Base-by-base conservation (phyloP, 1,284 basidiomycete species). In the Microbotryum violaceum region DNA sequence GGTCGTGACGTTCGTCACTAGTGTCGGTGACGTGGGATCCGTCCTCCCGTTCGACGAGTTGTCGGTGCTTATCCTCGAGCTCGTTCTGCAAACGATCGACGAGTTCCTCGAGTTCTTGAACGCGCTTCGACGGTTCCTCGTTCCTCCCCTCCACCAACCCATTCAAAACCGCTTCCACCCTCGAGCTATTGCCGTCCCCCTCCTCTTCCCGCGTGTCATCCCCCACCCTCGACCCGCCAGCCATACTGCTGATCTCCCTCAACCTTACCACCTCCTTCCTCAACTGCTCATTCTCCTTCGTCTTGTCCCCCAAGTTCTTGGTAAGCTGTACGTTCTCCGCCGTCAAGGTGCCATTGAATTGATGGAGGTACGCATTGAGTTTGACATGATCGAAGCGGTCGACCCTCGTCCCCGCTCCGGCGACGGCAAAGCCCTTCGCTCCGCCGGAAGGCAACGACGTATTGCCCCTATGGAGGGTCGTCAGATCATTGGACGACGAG, bases 401-500 rank as follows among this genome's bases (percentile, higher is more conserved):
- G 70, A 21, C 77, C 82, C 31, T 56, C 82, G 82, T 63, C 81
- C 84, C 80, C 45, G 86, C 85, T 71, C 89, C 87, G 2, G 63
- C 58, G 21, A 58, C 64, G 9, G 46, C 64, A 10, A 66, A 60
- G 1, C 55, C 62, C 21, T 56, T 56, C 1, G 55, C 21, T 10
- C 63, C 63, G 7, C 59, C 66, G 0, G 61, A 61, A 3, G 70
- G 72, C 65, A 91, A 88, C 9, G 88, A 90, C 18, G 87, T 87
- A 70, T 91, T 91, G 47, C 83, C 86, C 25, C 61, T 58, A 47
- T 67, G 83, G 70, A 88, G 84, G 7, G 85, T 83, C 2, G 87
- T 88, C 46, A 91, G 77, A 72, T 91, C 89, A 65, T 90, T 86
- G 25, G 88, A 89, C 1, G 88, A 89, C 4, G 86, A 82, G 0